These are phyloP conservation scores for Fusarium sambucinum DNA, from an alignment of 2,329 filamentous ascomycete species.

Conservation along the genomic window DNA sequence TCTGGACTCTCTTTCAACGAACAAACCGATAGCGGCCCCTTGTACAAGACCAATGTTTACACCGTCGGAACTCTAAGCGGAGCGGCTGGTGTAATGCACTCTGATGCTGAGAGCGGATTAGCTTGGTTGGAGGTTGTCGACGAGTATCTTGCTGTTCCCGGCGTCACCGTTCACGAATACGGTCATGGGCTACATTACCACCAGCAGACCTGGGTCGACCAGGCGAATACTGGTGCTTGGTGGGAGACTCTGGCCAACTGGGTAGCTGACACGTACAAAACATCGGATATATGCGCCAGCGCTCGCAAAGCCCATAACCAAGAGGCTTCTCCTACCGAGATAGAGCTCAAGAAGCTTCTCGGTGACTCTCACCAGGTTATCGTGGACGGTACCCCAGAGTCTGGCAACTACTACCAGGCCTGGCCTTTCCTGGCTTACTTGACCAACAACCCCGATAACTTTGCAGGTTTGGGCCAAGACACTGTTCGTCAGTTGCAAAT, in stretches of 20 bases:
- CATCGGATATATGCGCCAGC: conserved; percentile 57
- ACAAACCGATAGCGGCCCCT: conserved; percentile 54
- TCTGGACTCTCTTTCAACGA: conserved; percentile 54
- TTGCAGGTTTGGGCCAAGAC: conserved; percentile 55
- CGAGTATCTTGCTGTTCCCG: conserved; percentile 54
- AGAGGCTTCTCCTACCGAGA: conserved; percentile 52
- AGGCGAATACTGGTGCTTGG: conserved; percentile 61
- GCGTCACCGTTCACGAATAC: conserved; percentile 63
- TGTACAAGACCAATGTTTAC: conserved; percentile 62
- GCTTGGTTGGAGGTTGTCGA: conserved; percentile 59
- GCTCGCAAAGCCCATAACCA: conserved; percentile 55
- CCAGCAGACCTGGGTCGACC: conserved; percentile 59
- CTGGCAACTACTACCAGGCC: conserved; percentile 64
- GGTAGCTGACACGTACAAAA: conserved; percentile 62
- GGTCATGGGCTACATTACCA: conserved; percentile 63
- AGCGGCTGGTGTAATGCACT: conserved; percentile 59
- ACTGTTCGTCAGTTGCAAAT: conserved; percentile 58
- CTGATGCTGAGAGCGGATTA: conserved; percentile 55
- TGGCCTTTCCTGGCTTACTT: conserved; percentile 65
- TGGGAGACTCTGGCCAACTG: conserved; percentile 65
- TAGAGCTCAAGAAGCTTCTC: conserved; percentile 60
- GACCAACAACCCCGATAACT: conserved; percentile 61
- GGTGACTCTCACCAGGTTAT: conserved; percentile 62
- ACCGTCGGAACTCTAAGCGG: conserved; percentile 52
- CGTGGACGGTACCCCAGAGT: conserved; percentile 57